These are phyloP conservation scores for Tympanopsis confertula DNA, from an alignment of 2,329 filamentous ascomycete species.

Conservation along the genomic window DNA sequence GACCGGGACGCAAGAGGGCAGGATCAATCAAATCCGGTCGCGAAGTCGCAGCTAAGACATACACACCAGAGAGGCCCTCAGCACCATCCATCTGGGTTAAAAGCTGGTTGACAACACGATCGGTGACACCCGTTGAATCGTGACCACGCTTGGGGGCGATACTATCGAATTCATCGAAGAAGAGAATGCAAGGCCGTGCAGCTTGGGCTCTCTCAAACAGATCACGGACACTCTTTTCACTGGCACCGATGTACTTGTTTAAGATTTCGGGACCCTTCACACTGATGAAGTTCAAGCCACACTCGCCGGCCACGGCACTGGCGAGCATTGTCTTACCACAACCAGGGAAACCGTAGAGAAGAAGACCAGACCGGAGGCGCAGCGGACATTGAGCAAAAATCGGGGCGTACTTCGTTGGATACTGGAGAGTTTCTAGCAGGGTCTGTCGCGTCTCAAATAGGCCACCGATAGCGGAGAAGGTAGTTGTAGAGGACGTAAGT, in stretches of 20 bases:
- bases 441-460: conserved; percentile 75
- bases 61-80: conserved; percentile 86
- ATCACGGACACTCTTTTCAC: conserved; percentile 90
- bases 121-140: conserved; percentile 95
- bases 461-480: conserved; percentile 84
- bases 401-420: conserved; percentile 93
- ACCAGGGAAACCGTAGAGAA: conserved; percentile 89
- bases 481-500: conserved; percentile 82
- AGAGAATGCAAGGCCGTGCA: conserved; percentile 83
- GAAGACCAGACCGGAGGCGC: conserved; percentile 80
- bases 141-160: conserved; percentile 96
- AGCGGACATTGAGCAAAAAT: conserved; percentile 95
- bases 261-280: conserved; percentile 97
- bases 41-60: conserved; percentile 88
- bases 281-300: conserved; percentile 93
- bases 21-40: conserved; percentile 92
- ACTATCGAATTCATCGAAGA: conserved; percentile 97
- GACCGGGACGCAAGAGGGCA: conserved; percentile 78
- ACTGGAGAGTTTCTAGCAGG: conserved; percentile 89
- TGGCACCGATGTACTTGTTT: conserved; percentile 98
- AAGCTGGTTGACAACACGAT: conserved; percentile 94
- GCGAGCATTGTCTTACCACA: conserved; percentile 95
- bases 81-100: conserved; percentile 98
- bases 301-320: conserved; percentile 93
- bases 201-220: conserved; percentile 87